These are phyloP conservation scores for Asterella californica DNA, from an alignment of 225 moss, liverwort and hornwort genomes.

Conservation along the genomic window DNA sequence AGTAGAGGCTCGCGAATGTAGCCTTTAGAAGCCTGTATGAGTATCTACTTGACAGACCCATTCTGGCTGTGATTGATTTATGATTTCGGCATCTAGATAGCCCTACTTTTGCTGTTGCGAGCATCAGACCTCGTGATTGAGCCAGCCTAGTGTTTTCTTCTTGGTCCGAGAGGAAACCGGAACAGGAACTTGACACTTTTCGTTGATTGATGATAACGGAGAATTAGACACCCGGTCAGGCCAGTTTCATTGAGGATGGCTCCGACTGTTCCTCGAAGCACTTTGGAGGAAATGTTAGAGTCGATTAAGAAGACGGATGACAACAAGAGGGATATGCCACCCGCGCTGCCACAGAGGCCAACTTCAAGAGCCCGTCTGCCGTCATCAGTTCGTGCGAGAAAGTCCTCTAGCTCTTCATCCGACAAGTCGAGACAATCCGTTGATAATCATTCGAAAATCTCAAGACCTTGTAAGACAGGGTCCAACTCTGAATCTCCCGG, in stretches of 20 bases:
- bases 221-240: conserved; percentile 21
- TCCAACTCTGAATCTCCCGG: conserved; percentile 35
- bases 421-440: conserved; percentile 38
- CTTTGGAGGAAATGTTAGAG: conserved; percentile 52
- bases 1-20: conserved; percentile 20
- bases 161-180: not conserved
- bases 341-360: conserved; percentile 66
- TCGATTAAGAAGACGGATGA: conserved; percentile 54
- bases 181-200: not conserved
- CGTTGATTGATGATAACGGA: conserved; percentile 25
- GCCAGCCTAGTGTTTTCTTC: not conserved
- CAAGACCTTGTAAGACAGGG: conserved; percentile 36
- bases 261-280: conserved; percentile 47
- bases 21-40: not conserved
- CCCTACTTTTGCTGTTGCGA: conserved; percentile 3
- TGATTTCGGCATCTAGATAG: conserved; percentile 4
- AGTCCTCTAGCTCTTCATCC: conserved; percentile 43
- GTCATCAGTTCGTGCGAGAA: conserved; percentile 73
- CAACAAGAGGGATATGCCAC: conserved; percentile 55
- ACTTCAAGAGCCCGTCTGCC: conserved; percentile 72
- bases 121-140: not conserved
- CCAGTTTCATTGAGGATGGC: conserved; percentile 30
- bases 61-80: conserved; percentile 4
- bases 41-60: conserved; percentile 1
- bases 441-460: conserved; percentile 34